Evolutionary conservation across 345 rosid genomes (phyloP), one percentile per base, ranked within the genome.

Genomic region (Raphanus sativus): DNA sequence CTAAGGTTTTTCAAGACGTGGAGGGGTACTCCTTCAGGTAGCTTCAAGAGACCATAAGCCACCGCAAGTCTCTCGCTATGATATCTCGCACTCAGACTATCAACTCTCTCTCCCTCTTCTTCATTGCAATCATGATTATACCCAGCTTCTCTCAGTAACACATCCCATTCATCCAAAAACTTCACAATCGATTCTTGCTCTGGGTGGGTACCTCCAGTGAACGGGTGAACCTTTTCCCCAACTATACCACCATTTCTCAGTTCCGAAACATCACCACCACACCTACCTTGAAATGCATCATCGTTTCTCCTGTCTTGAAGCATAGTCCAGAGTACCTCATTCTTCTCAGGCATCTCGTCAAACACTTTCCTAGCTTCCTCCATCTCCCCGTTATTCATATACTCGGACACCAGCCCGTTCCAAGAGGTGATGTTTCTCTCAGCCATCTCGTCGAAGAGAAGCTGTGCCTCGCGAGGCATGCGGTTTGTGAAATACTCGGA

Each of bases 401-500:
- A 54, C 59, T 1, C 4, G 10, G 59, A 54, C 25, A 54, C 59
- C 59, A 54, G 7, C 25, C 59, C 9, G 59, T 54, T 54, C 59
- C 59, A 54, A 54, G 97, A 89, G 75, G 89, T 75, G 6, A 70
- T 66, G 69, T 85, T 88, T 75, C 85, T 91, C 5, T 84, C 83
- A 7, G 92, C 88, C 92, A 89, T 89, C 63, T 62, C 70, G 28
- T 87, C 84, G 75, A 91, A 91, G 80, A 88, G 65, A 2, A 45
- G 52, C 50, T 58, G 84, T 26, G 88, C 94, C 71, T 88, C 87
- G 24, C 25, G 8, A 0, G 91, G 89, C 55, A 76, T 84, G 38
- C 78, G 82, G 81, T 88, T 89, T 38, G 81, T 82, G 29, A 89
- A 89, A 75, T 88, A 85, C 0, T 83, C 90, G 0, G 87, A 62